phyloP scores from a whole-genome alignment of 176 grass and related monocot genomes.

The Otatea glauca region DNA sequence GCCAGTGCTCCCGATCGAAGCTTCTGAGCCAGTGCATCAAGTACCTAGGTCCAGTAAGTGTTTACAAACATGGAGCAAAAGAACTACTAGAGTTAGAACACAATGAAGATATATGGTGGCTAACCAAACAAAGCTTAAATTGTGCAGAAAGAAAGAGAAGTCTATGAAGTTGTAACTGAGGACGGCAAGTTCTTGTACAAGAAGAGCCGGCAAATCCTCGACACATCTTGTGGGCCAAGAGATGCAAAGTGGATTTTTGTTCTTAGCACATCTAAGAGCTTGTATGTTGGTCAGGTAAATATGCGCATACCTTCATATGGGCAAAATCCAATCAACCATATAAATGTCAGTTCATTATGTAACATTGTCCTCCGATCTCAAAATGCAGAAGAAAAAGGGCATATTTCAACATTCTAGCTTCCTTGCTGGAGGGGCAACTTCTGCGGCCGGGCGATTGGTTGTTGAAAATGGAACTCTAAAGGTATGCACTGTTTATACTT shows the following conservation, averaged over 20 bases:
- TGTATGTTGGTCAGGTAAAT: conserved; percentile 86
- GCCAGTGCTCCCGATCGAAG: conserved; percentile 62
- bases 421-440: conserved; percentile 85
- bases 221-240: conserved; percentile 43
- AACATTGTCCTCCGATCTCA: not conserved
- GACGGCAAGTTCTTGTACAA: conserved; percentile 82
- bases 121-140: not conserved
- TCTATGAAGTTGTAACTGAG: conserved; percentile 70
- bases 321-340: not conserved
- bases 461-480: conserved; percentile 78
- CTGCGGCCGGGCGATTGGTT: conserved; percentile 77
- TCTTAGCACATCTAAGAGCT: conserved; percentile 76
- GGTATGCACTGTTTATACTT: conserved; percentile 37
- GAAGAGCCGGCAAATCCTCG: conserved; percentile 54
- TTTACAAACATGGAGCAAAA: not conserved
- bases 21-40: conserved; percentile 89
- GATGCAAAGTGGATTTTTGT: conserved; percentile 95
- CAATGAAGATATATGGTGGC: not conserved
- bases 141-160: conserved; percentile 90
- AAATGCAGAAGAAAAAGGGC: conserved; percentile 88
- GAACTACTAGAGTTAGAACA: not conserved
- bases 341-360: not conserved
- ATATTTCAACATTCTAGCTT: conserved; percentile 96
- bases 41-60: conserved; percentile 89
- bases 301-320: not conserved